Evolutionary conservation across 1,139 yeast genomes (phyloP), one percentile per base, ranked within the genome.

Genomic region (Petasospora fabianii): DNA sequence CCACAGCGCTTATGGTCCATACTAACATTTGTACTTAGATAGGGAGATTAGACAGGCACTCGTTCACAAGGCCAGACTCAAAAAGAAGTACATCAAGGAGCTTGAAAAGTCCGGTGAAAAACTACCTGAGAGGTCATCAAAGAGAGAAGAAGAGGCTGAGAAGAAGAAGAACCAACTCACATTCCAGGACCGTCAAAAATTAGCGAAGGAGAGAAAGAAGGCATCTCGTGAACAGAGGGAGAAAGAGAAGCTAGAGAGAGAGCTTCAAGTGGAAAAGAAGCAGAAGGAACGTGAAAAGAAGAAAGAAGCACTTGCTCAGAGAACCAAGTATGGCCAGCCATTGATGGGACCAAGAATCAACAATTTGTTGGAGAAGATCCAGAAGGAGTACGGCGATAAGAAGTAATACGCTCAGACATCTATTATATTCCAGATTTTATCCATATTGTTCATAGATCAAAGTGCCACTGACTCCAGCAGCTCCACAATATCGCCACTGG

Each of bases 271-370:
- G 28, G 56, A 59, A 26, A 59, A 58, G 44, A 58, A 49, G 29
- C 53, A 59, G 26, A 43, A 38, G 5, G 56, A 59, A 31, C 62
- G 84, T 27, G 75, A 70, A 42, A 60, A 62, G 36, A 73, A 73
- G 53, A 73, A 77, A 47, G 74, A 73, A 42, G 65, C 64, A 27
- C 50, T 83, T 10, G 63, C 77, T 2, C 73, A 82, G 47, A 78
- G 69, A 44, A 88, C 96, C 2, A 69, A 69, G 47, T 61, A 69
- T 6, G 97, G 97, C 1, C 97, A 90, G 59, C 97, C 97, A 2
- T 62, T 77, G 35, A 86, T 90, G 95, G 96, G 87, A 0, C 94
- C 96, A 9, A 74, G 95, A 58, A 86, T 90, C 44, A 83, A 79
- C 44, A 76, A 80, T 50, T 66, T 90, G 32, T 68, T 90, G 39